Conservation (phyloP, 23 red algal species). For the Rhodosorus marinus region DNA sequence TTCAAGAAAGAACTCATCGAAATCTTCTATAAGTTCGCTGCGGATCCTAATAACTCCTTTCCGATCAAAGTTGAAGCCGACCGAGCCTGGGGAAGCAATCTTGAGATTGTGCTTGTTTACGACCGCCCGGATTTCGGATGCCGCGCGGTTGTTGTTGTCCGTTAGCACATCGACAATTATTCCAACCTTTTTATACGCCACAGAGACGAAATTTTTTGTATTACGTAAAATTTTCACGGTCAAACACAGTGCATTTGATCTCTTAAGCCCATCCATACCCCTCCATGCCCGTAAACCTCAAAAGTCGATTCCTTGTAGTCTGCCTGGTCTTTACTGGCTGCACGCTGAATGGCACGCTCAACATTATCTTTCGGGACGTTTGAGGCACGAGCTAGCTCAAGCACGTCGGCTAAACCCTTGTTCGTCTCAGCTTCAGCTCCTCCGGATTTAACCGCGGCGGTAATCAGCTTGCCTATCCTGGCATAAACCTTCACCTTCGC, state of each 20-base stretch:
- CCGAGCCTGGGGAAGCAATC: slow-evolving; percentile 49
- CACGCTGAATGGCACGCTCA: slow-evolving; percentile 40
- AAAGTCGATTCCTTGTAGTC: slow-evolving; percentile 60
- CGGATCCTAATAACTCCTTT: slow-evolving; percentile 24
- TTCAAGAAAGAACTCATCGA: slow-evolving; percentile 28
- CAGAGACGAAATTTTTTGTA: no score
- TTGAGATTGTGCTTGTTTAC: slow-evolving; percentile 53
- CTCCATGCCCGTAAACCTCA: slow-evolving; percentile 69
- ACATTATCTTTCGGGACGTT: slow-evolving; percentile 72
- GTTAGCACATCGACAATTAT: slow-evolving; percentile 58
- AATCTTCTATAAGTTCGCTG: not conserved
- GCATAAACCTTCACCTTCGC: slow-evolving; percentile 49
- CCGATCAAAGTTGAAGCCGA: slow-evolving; percentile 60
- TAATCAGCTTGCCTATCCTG: slow-evolving; percentile 58
- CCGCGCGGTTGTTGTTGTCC: slow-evolving; percentile 61
- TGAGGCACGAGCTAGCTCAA: slow-evolving; percentile 24
- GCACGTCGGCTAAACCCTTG: slow-evolving; percentile 37
- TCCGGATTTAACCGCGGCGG: slow-evolving; percentile 35
- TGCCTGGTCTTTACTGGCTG: slow-evolving; percentile 38
- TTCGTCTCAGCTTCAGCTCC: slow-evolving; percentile 36
- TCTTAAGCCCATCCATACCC: not conserved
- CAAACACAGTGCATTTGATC: not conserved
- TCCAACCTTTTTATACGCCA: no score
- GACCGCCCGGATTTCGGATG: slow-evolving; percentile 43
- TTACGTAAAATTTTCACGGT: not conserved